These are phyloP conservation scores for Aspergillus biplanus DNA, from an alignment of 495 filamentous ascomycete species.

Conservation along the genomic window DNA sequence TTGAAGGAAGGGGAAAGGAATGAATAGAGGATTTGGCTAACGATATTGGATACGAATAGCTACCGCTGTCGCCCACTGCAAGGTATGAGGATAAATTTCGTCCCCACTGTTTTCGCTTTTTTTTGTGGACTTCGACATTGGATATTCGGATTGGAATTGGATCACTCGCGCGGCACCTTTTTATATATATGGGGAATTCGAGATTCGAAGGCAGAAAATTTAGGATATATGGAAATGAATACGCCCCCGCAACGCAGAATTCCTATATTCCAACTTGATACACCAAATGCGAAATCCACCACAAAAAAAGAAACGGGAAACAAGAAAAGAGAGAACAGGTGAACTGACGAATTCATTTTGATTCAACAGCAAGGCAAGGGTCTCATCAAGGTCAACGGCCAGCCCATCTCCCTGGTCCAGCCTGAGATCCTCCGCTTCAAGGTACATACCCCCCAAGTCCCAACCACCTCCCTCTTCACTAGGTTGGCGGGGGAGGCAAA, in stretches of 20 bases:
- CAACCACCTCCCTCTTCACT: too few species aligned
- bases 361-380: slow-evolving; percentile 77
- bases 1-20: neutral
- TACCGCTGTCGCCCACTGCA: slow-evolving; percentile 91
- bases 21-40: slow-evolving; percentile 3
- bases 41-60: slow-evolving; percentile 52
- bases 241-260: neutral
- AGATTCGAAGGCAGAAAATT: slow-evolving; percentile 1
- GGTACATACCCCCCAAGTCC: slow-evolving; percentile 45
- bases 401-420: slow-evolving; percentile 89
- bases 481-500: neutral
- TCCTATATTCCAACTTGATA: neutral
- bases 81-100: slow-evolving; percentile 58
- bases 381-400: slow-evolving; percentile 98
- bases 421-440: slow-evolving; percentile 98
- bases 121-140: slow-evolving; percentile 2
- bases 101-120: slow-evolving; percentile 11
- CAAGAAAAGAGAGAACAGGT: slow-evolving; percentile 21
- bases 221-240: neutral
- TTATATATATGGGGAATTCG: neutral
- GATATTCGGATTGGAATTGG: neutral
- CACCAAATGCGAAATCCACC: neutral
- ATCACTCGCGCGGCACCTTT: neutral
- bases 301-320: slow-evolving; percentile 3
- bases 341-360: slow-evolving; percentile 37